Conservation (phyloP, 345 rosid species). For the Eucalyptus victrix region DNA sequence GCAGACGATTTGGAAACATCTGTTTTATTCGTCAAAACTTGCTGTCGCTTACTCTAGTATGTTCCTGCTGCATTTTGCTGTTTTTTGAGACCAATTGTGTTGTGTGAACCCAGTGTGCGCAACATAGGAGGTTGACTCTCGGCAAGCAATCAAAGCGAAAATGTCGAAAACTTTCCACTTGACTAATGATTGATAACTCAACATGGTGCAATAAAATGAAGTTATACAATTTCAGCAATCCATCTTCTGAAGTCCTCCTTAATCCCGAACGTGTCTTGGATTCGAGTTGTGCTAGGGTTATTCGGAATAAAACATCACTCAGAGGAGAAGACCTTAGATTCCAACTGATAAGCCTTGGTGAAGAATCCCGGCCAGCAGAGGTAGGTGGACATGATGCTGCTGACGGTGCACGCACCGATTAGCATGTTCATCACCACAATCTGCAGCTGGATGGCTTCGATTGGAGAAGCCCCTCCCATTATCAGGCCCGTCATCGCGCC, state of each 20-base stretch:
- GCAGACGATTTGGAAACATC: background rate
- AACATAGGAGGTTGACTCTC: background rate
- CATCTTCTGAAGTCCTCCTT: background rate
- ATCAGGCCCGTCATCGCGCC: slow-evolving; percentile 94
- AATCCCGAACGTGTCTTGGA: background rate
- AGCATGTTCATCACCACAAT: slow-evolving; percentile 98
- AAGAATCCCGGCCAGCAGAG: slow-evolving; percentile 91
- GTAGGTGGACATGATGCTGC: slow-evolving; percentile 75
- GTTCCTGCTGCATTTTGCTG: background rate
- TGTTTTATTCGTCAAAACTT: background rate
- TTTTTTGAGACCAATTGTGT: background rate
- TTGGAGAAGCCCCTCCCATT: slow-evolving; percentile 94
- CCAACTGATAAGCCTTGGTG: slow-evolving; percentile 69
- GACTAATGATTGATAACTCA: background rate
- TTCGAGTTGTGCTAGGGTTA: background rate
- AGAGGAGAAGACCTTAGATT: slow-evolving; percentile 42
- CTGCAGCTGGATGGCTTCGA: slow-evolving; percentile 87
- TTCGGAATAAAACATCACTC: slow-evolving; percentile 1
- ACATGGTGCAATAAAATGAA: background rate
- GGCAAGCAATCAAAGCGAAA: background rate
- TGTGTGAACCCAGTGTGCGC: background rate
- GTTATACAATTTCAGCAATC: background rate
- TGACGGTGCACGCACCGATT: slow-evolving; percentile 63
- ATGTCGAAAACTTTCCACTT: background rate
- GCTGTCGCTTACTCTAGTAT: background rate